Conservation (phyloP, 1,139 yeast genomes). For the Yamadazyma kanchanaburiensis region DNA sequence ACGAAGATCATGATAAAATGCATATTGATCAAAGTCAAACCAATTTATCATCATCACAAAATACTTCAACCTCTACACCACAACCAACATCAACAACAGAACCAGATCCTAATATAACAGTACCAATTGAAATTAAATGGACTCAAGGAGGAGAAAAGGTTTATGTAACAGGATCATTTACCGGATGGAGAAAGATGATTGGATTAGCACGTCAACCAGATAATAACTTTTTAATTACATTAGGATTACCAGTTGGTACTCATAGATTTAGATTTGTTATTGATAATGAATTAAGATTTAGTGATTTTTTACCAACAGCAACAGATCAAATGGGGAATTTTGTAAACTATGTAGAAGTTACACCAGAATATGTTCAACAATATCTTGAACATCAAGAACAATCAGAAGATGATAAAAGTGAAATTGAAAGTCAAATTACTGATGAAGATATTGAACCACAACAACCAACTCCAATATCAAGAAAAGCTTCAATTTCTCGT, state of each 20-base stretch:
- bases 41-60: slow-evolving; percentile 3
- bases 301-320: slow-evolving; percentile 47
- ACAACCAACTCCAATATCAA: slow-evolving; percentile 12
- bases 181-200: slow-evolving; percentile 52
- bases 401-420: slow-evolving; percentile 10
- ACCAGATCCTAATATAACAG: slow-evolving; percentile 33
- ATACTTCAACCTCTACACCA: background rate
- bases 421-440: slow-evolving; percentile 6
- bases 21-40: slow-evolving; percentile 18
- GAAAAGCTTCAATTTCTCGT: slow-evolving; percentile 29
- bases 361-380: slow-evolving; percentile 36
- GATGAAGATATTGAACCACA: slow-evolving; percentile 10
- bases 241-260: slow-evolving; percentile 47
- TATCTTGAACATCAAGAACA: slow-evolving; percentile 22
- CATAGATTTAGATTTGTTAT: slow-evolving; percentile 47
- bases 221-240: slow-evolving; percentile 34
- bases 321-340: slow-evolving; percentile 53
- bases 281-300: slow-evolving; percentile 45
- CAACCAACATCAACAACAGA: slow-evolving; percentile 4
- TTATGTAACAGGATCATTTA: slow-evolving; percentile 48
- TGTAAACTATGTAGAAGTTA: slow-evolving; percentile 47
- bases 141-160: slow-evolving; percentile 92
- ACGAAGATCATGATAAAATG: slow-evolving; percentile 38
- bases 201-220: slow-evolving; percentile 50
- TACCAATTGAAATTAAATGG: slow-evolving; percentile 87